These are phyloP conservation scores for Tylopilus rubrobrunneus DNA, from an alignment of 768 basidiomycete species.

Conservation along the genomic window DNA sequence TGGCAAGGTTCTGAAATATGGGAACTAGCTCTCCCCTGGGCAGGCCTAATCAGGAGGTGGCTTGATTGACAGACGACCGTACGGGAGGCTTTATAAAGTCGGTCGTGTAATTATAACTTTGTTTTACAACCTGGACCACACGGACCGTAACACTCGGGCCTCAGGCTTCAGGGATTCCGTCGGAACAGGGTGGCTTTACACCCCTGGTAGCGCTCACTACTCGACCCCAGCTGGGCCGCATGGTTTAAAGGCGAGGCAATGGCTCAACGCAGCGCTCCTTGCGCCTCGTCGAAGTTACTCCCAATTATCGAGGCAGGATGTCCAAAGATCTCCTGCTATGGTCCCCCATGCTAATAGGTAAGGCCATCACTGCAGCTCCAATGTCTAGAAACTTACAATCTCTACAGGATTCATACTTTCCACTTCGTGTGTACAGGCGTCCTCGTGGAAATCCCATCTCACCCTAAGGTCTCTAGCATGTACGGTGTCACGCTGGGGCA, in stretches of 20 bases:
- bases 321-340: not conserved
- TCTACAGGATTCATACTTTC: constrained; percentile 3
- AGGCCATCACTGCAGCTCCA: too few species aligned
- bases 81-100: too few species aligned
- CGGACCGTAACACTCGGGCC: too few species aligned
- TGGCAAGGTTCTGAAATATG: too few species aligned
- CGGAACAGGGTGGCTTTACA: too few species aligned
- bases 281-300: not conserved
- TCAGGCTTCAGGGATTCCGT: too few species aligned
- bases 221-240: not conserved
- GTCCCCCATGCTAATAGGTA: constrained; percentile 13
- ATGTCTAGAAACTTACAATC: not conserved
- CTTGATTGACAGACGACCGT: too few species aligned
- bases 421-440: not conserved
- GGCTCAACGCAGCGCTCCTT: not conserved
- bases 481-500: constrained; percentile 9
- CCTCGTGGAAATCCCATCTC: not conserved
- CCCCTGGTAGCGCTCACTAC: too few species aligned
- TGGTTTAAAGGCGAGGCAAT: not conserved
- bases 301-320: not conserved
- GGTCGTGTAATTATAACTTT: not conserved
- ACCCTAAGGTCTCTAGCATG: constrained; percentile 3
- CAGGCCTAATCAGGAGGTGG: too few species aligned
- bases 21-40: too few species aligned
- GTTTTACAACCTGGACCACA: too few species aligned